A percentile compares a stretch with the other conserved stretches of the same genome.
Conservation (phyloP, 306 rosid genomes). For the Heteromeles arbutifolia region DNA sequence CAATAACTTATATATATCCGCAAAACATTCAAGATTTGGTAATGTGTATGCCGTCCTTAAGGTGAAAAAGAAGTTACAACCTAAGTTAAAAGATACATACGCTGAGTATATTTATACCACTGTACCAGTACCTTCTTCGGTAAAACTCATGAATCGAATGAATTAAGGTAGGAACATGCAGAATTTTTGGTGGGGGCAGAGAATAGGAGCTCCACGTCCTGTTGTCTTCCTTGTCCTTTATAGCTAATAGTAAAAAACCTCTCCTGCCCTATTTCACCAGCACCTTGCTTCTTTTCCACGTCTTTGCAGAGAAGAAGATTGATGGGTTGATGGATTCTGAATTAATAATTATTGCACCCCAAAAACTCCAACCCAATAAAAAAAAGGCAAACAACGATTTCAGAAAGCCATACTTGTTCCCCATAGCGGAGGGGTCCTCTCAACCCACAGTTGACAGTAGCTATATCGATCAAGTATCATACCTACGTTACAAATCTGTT, state of each 20-base stretch:
- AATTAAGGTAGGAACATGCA: constrained; percentile 21
- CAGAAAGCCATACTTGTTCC: not conserved
- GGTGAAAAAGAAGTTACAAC: not conserved
- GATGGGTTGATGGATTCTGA: constrained; percentile 68
- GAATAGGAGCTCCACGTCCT: constrained; percentile 39
- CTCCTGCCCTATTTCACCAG: constrained; percentile 41
- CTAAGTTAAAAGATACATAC: not conserved
- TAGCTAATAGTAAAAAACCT: not conserved
- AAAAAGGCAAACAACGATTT: not conserved
- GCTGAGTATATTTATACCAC: not conserved
- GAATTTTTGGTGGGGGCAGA: constrained; percentile 40
- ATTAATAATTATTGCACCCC: constrained; percentile 27
- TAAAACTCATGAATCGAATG: not conserved
- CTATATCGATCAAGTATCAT: not conserved
- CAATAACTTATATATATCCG: too few species aligned
- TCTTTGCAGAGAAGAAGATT: constrained; percentile 57
- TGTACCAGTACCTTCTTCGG: not conserved
- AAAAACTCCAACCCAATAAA: constrained; percentile 12
- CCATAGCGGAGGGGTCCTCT: not conserved
- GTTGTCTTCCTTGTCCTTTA: constrained; percentile 53
- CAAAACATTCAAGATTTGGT: not conserved
- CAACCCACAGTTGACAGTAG: not conserved
- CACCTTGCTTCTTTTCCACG: constrained; percentile 69
- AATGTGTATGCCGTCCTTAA: not conserved
- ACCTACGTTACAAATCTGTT: not conserved